Conservation (phyloP, 345 rosid genomes). For the Tarenaya hassleriana region DNA sequence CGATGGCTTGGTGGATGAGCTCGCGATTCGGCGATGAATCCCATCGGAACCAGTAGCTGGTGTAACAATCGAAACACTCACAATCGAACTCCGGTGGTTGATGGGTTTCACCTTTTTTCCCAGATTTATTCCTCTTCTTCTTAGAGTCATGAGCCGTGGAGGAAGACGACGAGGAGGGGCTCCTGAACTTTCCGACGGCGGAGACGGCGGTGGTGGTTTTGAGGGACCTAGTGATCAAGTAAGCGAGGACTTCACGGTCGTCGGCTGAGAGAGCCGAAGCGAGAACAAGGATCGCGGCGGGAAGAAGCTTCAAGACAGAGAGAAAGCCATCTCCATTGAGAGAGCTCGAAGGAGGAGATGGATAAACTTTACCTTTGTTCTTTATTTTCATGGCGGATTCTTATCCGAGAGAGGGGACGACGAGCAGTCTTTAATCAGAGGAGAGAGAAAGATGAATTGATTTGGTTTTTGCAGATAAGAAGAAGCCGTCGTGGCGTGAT, state of each 20-base stretch:
- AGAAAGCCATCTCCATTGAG: conserved; percentile 19
- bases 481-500: no score
- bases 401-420: no score
- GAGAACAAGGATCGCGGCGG: conserved; percentile 49
- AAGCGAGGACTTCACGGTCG: conserved; percentile 75
- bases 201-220: conserved; percentile 30
- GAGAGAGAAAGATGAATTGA: background rate
- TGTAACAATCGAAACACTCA: conserved; percentile 75
- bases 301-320: conserved; percentile 45
- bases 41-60: conserved; percentile 76
- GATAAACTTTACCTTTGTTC: conserved; percentile 65
- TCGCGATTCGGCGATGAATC: conserved; percentile 72
- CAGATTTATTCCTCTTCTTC: conserved; percentile 27
- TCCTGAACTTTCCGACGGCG: background rate
- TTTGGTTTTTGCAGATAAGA: no score
- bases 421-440: background rate
- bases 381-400: conserved; percentile 43
- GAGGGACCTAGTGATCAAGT: conserved; percentile 53
- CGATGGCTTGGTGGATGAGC: conserved; percentile 68
- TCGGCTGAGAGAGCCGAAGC: conserved; percentile 46
- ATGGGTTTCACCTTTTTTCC: conserved; percentile 18
- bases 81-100: conserved; percentile 48
- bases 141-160: background rate
- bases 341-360: conserved; percentile 30
- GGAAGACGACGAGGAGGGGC: background rate